Evolutionary conservation across 345 rosid species (phyloP), one percentile per base, ranked within the genome.

Genomic region (Stellera chamaejasme): DNA sequence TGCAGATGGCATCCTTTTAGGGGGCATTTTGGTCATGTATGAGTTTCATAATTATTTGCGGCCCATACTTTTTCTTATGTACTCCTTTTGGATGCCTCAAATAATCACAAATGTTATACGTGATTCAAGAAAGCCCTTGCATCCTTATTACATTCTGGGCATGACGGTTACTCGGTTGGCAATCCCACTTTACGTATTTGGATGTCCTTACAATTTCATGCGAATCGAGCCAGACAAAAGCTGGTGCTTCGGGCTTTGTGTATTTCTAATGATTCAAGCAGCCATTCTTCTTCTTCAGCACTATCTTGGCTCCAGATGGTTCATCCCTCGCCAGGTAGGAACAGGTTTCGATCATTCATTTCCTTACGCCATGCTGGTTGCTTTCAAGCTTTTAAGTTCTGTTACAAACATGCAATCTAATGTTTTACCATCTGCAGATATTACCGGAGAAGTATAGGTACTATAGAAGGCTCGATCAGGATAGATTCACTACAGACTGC

Each of bases 1-100:
- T 68, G 78, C 87, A 93, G 99, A 93, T 81, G 99, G 99, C 52
- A 82, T 89, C 75, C 99, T 93, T 63, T 78, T 89, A 75, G 97
- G 97, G 67, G 99, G 99, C 75, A 87, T 93, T 75, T 70, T 89
- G 78, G 60, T 93, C 64, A 87, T 93, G 96, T 93, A 89, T 0
- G 90, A 89, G 82, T 85, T 89, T 75, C 99, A 84, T 62, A 77
- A 81, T 59, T 84, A 74, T 72, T 75, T 93, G 67, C 80, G 79
- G 44, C 87, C 77, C 28, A 73, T 93, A 59, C 97, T 89, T 53
- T 82, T 93, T 49, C 75, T 93, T 19, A 69, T 87, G 74, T 87
- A 93, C 73, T 87, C 96, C 55, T 93, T 89, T 64, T 93, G 99
- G 99, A 75, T 89, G 71, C 99, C 97, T 42, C 97, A 89, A 66